Percentiles rank a stretch among this genome's conserved stretches.
These are phyloP conservation scores for Thinopyrum elongatum DNA, from an alignment of 176 grass and related monocot genomes.

Conservation along the genomic window DNA sequence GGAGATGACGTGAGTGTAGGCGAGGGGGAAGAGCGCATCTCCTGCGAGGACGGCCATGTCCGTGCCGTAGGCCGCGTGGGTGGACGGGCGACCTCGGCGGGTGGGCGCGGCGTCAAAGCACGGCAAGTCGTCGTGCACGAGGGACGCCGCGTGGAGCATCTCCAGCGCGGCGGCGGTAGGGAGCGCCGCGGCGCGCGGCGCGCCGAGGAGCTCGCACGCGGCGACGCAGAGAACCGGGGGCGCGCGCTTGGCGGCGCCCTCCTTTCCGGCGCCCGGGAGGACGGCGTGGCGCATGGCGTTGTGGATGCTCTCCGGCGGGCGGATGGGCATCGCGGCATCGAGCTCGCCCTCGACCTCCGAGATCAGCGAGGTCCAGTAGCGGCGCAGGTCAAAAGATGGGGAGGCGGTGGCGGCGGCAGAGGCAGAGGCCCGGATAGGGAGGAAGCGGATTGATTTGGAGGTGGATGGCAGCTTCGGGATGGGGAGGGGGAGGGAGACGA, in stretches of 20 bases:
- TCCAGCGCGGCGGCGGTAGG: conserved; percentile 79
- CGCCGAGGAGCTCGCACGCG: conserved; percentile 81
- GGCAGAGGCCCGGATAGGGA: conserved; percentile 31
- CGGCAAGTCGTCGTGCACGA: conserved; percentile 87
- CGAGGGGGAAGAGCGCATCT: conserved; percentile 83
- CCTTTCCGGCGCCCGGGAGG: conserved; percentile 57
- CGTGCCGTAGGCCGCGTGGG: conserved; percentile 71
- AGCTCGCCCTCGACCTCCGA: conserved; percentile 73
- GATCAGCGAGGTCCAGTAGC: conserved; percentile 86
- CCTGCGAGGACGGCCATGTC: conserved; percentile 75
- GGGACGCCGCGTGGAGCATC: conserved; percentile 90
- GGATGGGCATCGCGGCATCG: conserved; percentile 67
- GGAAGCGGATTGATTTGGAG: conserved; percentile 15
- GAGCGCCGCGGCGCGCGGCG: conserved; percentile 52
- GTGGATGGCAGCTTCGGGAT: conserved; percentile 26
- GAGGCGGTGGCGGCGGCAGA: conserved; percentile 13
- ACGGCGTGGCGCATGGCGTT: conserved; percentile 84
- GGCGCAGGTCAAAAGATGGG: conserved; percentile 68
- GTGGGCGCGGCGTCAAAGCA: conserved; percentile 86
- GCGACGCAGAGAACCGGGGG: conserved; percentile 82
- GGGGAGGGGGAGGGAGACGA: conserved; percentile 23
- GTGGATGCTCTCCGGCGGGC: conserved; percentile 66
- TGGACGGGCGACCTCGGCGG: conserved; percentile 71
- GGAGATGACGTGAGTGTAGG: conserved; percentile 64
- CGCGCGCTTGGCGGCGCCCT: conserved; percentile 71